These are phyloP conservation scores for Globisporangium irregulare DNA, from an alignment of 352 stramenopile species.

Conservation along the genomic window DNA sequence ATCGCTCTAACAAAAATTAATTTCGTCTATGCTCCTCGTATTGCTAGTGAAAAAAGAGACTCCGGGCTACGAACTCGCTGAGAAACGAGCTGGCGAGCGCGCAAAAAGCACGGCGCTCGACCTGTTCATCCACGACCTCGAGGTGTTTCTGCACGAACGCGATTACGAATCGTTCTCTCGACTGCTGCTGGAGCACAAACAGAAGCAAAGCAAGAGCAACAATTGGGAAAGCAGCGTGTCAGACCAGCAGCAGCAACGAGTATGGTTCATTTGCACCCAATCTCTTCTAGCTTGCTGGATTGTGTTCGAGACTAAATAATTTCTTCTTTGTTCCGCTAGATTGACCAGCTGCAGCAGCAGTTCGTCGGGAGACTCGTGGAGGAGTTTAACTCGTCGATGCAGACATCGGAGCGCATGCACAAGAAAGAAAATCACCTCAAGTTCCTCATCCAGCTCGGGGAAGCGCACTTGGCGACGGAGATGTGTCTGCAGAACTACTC, in stretches of 20 bases:
- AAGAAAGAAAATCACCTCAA: conserved; percentile 79
- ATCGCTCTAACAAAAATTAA: not conserved
- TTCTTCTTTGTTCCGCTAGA: conserved; percentile 15
- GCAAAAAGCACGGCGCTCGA: conserved; percentile 51
- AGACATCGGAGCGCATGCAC: conserved; percentile 78
- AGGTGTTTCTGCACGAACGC: conserved; percentile 63
- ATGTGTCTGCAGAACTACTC: conserved; percentile 86
- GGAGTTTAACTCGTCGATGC: conserved; percentile 74
- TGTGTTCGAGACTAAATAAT: not conserved
- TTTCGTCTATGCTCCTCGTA: not conserved
- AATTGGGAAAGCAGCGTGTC: conserved; percentile 34
- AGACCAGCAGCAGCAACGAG: conserved; percentile 40
- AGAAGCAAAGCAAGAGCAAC: conserved; percentile 35
- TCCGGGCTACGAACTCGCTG: conserved; percentile 36
- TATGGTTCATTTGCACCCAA: conserved; percentile 16
- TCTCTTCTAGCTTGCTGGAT: not conserved
- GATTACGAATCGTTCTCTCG: conserved; percentile 62
- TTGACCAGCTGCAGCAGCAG: conserved; percentile 49
- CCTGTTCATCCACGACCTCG: conserved; percentile 62
- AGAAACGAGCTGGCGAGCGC: conserved; percentile 45
- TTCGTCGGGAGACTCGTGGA: conserved; percentile 64
- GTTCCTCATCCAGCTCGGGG: conserved; percentile 68
- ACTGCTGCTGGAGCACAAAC: conserved; percentile 43
- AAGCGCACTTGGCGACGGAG: conserved; percentile 62
- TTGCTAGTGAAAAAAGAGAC: conserved; percentile 35